These are phyloP conservation scores for Triticum aestivum DNA, from an alignment of 176 grass and related monocot species.

Conservation along the genomic window DNA sequence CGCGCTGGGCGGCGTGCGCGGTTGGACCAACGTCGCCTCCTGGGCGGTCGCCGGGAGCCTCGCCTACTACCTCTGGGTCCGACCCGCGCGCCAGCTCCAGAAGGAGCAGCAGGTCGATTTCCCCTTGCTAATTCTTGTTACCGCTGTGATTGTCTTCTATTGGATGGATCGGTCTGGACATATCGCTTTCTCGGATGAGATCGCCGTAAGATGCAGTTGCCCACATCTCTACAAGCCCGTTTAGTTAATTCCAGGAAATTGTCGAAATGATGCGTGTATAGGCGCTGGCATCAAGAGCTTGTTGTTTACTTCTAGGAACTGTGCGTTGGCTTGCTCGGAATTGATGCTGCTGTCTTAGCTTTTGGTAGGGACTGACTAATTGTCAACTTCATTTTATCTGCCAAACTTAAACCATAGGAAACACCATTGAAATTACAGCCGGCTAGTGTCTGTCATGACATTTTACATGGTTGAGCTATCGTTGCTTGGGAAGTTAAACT, in stretches of 20 bases:
- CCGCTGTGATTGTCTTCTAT: background rate
- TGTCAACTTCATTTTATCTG: background rate
- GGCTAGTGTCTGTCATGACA: background rate
- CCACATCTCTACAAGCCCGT: background rate
- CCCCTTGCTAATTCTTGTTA: background rate
- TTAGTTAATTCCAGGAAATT: background rate
- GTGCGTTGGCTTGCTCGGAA: background rate
- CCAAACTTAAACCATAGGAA: background rate
- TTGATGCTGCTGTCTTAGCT: background rate
- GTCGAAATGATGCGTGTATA: background rate
- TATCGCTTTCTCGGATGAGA: background rate
- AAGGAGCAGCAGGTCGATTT: constrained; percentile 74
- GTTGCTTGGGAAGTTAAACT: background rate
- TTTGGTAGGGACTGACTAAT: background rate
- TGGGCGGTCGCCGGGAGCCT: constrained; percentile 89
- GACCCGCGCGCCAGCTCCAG: constrained; percentile 63
- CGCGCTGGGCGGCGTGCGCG: constrained; percentile 79
- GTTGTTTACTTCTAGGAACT: background rate
- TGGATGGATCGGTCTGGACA: background rate
- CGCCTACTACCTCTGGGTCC: constrained; percentile 98
- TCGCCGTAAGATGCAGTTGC: background rate
- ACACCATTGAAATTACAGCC: background rate
- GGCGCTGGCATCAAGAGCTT: background rate
- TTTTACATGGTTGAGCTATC: background rate
- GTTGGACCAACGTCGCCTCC: constrained; percentile 82